Percentiles rank a stretch among this genome's conserved stretches.
These are phyloP conservation scores for Colletotrichum neosansevieriae DNA, from an alignment of 2,329 filamentous ascomycete genomes.

Conservation along the genomic window DNA sequence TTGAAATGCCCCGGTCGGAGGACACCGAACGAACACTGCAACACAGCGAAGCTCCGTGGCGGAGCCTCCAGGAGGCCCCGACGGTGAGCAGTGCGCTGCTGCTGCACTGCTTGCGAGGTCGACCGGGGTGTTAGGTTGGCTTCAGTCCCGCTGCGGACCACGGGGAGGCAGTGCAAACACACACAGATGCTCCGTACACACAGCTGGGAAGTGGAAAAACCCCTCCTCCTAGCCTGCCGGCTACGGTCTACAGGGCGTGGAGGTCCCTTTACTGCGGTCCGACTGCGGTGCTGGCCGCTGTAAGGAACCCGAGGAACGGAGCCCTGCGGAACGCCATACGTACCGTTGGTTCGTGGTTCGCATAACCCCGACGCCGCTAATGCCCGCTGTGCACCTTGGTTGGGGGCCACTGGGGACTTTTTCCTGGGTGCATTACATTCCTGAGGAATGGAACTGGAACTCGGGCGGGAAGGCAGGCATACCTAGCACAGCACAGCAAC, in stretches of 20 bases:
- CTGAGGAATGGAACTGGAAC: too few species aligned
- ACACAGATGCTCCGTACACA: background rate
- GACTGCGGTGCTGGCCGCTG: background rate
- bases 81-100: conserved; percentile 16
- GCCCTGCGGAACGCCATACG: conserved; percentile 4
- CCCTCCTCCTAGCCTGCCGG: background rate
- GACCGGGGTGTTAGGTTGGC: background rate
- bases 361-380: conserved; percentile 21
- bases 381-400: background rate
- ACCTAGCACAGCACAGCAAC: conserved; percentile 8
- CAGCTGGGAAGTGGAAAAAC: conserved; percentile 31
- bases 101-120: background rate
- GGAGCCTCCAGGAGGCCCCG: conserved; percentile 34
- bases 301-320: background rate
- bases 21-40: conserved; percentile 21
- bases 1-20: conserved; percentile 19
- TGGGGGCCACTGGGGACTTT: too few species aligned
- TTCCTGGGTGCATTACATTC: too few species aligned
- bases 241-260: background rate
- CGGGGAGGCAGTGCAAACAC: conserved; percentile 25
- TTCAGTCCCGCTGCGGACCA: conserved; percentile 5
- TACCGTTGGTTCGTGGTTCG: conserved; percentile 25
- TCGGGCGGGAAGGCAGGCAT: conserved; percentile 4
- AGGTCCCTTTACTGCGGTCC: background rate
- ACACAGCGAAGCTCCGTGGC: conserved; percentile 15